phyloP scores from a whole-genome alignment of 2,329 filamentous ascomycete genomes.

The Calonectria naviculata region DNA sequence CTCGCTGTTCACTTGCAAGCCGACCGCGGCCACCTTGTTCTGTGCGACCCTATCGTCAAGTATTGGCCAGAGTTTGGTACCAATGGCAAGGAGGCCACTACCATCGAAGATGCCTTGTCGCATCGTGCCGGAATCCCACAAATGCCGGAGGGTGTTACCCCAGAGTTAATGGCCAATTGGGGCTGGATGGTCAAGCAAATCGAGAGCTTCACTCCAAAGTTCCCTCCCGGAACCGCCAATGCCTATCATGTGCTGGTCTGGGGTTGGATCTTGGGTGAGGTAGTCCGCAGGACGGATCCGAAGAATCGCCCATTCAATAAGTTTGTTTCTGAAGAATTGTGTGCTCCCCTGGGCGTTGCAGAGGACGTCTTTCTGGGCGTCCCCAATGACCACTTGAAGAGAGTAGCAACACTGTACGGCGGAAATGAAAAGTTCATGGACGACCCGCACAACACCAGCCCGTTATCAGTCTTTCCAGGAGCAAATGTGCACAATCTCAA shows the following conservation, averaged over 20 bases:
- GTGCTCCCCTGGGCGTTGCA: slow-evolving; percentile 9
- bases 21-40: not conserved
- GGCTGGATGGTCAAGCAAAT: slow-evolving; percentile 17
- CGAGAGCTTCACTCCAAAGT: slow-evolving; percentile 5
- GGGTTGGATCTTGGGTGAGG: slow-evolving; percentile 18
- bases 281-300: slow-evolving; percentile 18
- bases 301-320: not conserved
- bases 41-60: slow-evolving; percentile 1
- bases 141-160: slow-evolving; percentile 16
- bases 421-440: not conserved
- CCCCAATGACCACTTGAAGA: not conserved
- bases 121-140: slow-evolving; percentile 25
- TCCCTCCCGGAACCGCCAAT: slow-evolving; percentile 15
- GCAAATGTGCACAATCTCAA: slow-evolving; percentile 12
- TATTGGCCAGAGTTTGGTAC: slow-evolving; percentile 31
- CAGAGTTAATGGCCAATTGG: slow-evolving; percentile 21
- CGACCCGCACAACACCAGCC: slow-evolving; percentile 10
- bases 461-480: not conserved
- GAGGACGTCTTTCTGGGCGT: slow-evolving; percentile 7
- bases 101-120: slow-evolving; percentile 2
- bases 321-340: slow-evolving; percentile 16
- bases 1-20: not conserved
- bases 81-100: slow-evolving; percentile 23
- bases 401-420: slow-evolving; percentile 21
- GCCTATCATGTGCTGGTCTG: slow-evolving; percentile 22